phyloP scores from a whole-genome alignment of 345 rosid genomes.

The Pelargonium nanum region DNA sequence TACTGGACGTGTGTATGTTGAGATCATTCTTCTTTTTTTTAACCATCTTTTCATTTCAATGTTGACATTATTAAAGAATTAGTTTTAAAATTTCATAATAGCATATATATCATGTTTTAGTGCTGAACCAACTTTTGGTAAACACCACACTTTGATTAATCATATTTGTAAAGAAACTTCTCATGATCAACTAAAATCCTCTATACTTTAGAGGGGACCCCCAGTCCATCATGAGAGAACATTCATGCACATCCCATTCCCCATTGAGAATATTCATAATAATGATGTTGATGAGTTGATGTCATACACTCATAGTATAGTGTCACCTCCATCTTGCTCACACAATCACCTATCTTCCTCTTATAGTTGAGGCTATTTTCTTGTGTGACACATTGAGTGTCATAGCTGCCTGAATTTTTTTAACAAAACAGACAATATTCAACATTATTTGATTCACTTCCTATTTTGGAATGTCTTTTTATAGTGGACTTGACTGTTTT shows the following conservation, averaged over 20 bases:
- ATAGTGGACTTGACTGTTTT: neutral
- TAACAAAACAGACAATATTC: no score
- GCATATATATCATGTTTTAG: no score
- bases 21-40: no score
- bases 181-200: neutral
- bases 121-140: no score
- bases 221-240: neutral
- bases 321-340: neutral
- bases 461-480: neutral
- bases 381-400: no score
- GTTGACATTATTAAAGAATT: neutral
- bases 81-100: neutral
- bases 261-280: neutral
- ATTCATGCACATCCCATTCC: neutral
- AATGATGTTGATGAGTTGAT: neutral
- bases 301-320: no score
- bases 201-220: no score
- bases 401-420: no score
- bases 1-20: no score
- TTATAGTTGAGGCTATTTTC: neutral
- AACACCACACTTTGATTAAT: no score
- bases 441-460: no score
- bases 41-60: neutral
- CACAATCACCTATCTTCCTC: neutral
- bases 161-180: no score